Evolutionary conservation across 192 early-diverging fungal genomes (phyloP).

Genomic region (Mortierella alpina): DNA sequence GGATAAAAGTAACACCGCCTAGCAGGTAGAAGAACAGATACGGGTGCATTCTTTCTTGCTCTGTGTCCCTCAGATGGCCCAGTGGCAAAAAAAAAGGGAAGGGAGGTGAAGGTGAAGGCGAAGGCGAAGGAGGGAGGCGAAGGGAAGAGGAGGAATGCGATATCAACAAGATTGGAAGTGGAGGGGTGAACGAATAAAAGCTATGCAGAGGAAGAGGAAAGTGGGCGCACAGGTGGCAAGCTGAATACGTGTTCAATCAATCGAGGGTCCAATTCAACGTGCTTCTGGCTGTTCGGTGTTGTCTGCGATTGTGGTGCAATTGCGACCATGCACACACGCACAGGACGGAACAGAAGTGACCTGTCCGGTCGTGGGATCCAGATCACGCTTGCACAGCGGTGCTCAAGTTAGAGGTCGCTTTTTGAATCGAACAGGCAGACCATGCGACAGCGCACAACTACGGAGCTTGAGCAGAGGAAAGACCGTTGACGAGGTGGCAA

Average conservation of each 20-base stretch:
- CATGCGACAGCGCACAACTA: too few species aligned
- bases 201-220: not conserved
- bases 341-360: too few species aligned
- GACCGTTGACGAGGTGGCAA: not conserved
- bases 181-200: not conserved
- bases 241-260: not conserved
- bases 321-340: too few species aligned
- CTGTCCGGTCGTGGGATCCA: too few species aligned
- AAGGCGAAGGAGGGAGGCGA: not conserved
- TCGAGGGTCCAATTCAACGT: too few species aligned
- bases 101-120: not conserved
- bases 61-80: not conserved
- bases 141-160: not conserved
- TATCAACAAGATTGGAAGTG: not conserved
- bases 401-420: too few species aligned
- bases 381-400: too few species aligned
- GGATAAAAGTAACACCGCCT: slow-evolving; percentile 60
- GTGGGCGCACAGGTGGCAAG: not conserved
- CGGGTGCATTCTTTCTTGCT: slow-evolving; percentile 39
- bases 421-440: too few species aligned
- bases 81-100: not conserved
- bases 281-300: too few species aligned
- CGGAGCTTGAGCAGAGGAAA: too few species aligned
- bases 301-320: too few species aligned
- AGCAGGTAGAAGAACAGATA: slow-evolving; percentile 55